Conservation (phyloP, 1,139 yeast species). For the Geotrichum aggregatum region DNA sequence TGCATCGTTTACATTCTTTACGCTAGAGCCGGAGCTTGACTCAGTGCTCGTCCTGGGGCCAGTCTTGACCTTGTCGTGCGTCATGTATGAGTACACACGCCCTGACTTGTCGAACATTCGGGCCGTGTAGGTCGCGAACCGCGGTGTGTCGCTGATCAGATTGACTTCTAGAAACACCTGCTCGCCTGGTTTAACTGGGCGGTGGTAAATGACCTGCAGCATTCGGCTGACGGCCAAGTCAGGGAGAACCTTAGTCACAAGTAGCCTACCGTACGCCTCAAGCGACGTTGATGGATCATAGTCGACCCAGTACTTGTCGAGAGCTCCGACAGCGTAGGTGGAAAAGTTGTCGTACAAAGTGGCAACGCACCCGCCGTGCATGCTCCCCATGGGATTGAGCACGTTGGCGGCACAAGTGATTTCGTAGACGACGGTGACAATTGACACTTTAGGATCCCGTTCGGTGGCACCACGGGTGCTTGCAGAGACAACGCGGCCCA, state of each 20-base stretch:
- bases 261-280: not conserved
- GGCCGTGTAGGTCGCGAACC: constrained; percentile 11
- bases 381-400: constrained; percentile 20
- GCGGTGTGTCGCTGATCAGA: not conserved
- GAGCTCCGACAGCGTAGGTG: constrained; percentile 30
- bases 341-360: constrained; percentile 33
- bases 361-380: constrained; percentile 39
- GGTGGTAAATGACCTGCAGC: constrained; percentile 14
- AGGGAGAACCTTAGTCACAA: not conserved
- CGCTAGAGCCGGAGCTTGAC: not conserved
- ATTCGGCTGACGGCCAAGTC: constrained; percentile 16
- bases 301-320: constrained; percentile 31
- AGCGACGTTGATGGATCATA: constrained; percentile 17
- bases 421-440: constrained; percentile 7
- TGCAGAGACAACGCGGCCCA: constrained; percentile 22
- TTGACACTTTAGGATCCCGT: not conserved
- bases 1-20: not conserved
- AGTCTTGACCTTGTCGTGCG: constrained; percentile 17
- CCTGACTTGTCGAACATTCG: constrained; percentile 12
- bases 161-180: constrained; percentile 9
- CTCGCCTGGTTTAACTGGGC: constrained; percentile 6
- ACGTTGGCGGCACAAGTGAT: constrained; percentile 3
- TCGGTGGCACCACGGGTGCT: constrained; percentile 23
- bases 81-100: constrained; percentile 10
- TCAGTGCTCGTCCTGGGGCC: no score